A percentile compares a stretch with the other conserved stretches of the same genome.
Evolutionary conservation across 768 basidiomycete genomes (phyloP).

Genomic region (Termitomyces sp.): DNA sequence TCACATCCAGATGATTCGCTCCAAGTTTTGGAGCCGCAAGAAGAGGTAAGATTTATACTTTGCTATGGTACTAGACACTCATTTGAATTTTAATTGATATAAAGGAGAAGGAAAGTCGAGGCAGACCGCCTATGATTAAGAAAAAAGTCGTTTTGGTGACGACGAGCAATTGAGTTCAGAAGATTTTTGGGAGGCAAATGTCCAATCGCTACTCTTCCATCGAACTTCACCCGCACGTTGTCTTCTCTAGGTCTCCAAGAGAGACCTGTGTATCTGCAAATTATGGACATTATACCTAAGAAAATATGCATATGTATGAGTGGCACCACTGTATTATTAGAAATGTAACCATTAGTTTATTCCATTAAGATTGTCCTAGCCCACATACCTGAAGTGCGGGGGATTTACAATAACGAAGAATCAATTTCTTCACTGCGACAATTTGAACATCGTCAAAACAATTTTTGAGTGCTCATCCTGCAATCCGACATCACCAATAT

Average conservation of each 20-base stretch:
- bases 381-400: not conserved
- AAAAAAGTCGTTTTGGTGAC: not conserved
- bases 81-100: not conserved
- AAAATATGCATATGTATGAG: not conserved
- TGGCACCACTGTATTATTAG: not conserved
- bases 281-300: not conserved
- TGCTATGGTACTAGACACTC: not conserved
- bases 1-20: constrained; percentile 15
- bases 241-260: not conserved
- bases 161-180: not conserved
- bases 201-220: not conserved
- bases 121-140: not conserved
- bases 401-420: not conserved
- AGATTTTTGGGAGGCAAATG: too few relatives aligned
- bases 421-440: constrained; percentile 5
- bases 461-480: constrained; percentile 21
- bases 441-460: constrained; percentile 28
- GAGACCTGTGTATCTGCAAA: not conserved
- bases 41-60: not conserved
- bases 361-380: not conserved
- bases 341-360: not conserved
- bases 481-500: constrained; percentile 29
- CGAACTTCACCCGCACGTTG: not conserved
- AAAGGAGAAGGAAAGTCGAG: not conserved
- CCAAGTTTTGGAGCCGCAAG: constrained; percentile 6